phyloP scores from a whole-genome alignment of 257 asterid species.

The Mitragyna speciosa region DNA sequence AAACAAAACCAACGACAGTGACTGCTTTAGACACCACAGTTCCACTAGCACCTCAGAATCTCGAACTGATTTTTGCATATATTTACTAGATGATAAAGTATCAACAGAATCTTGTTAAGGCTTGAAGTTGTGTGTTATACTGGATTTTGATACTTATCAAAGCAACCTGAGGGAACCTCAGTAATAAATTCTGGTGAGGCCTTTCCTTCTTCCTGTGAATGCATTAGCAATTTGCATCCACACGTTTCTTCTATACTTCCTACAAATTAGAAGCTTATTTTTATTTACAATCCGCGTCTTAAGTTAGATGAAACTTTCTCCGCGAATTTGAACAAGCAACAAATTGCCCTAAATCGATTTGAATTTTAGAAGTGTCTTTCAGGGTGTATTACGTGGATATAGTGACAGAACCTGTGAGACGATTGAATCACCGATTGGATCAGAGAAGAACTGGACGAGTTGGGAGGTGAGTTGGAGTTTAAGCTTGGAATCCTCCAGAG shows the following conservation, averaged over 20 bases:
- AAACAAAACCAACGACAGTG: not conserved
- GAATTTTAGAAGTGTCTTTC: not conserved
- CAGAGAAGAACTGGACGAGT: conserved; percentile 64
- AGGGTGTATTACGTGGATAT: not conserved
- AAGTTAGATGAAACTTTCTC: not conserved
- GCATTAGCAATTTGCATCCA: not conserved
- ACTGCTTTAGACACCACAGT: not conserved
- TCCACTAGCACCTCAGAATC: not conserved
- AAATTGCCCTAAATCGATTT: not conserved
- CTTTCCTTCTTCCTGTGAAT: not conserved
- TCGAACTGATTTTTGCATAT: not conserved
- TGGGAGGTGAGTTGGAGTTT: conserved; percentile 56
- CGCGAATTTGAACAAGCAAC: not conserved
- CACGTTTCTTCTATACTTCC: not conserved
- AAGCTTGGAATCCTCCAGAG: conserved; percentile 48
- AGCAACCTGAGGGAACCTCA: not conserved
- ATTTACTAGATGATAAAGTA: not conserved
- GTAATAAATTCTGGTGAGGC: not conserved
- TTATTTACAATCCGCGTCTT: not conserved
- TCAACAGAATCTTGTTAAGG: not conserved
- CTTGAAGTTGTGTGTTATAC: not conserved
- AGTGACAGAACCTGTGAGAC: conserved; percentile 49
- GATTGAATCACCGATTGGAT: conserved; percentile 43
- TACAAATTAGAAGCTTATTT: not conserved
- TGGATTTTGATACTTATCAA: not conserved